Percentiles rank a stretch among this genome's conserved stretches.
These are phyloP conservation scores for Mycena epipterygia DNA, from an alignment of 768 basidiomycete genomes.

Conservation along the genomic window DNA sequence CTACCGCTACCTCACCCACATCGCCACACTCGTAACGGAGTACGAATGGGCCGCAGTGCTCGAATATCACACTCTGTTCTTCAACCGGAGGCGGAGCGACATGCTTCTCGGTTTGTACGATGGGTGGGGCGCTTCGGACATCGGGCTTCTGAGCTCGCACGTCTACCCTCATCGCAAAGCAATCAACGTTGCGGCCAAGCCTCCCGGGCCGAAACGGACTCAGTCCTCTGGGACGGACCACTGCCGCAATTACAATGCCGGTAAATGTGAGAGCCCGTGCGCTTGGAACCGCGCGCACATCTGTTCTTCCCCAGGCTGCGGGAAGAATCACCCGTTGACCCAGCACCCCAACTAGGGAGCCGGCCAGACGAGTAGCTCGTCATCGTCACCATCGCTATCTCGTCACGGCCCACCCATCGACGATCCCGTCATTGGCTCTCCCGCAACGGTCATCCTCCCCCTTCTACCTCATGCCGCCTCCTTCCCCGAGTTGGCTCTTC, in stretches of 20 bases:
- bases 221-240: background rate
- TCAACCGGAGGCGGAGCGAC: constrained; percentile 8
- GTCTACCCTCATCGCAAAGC: background rate
- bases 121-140: constrained; percentile 1
- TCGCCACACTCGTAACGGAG: background rate
- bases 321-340: constrained; percentile 1
- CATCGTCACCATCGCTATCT: background rate
- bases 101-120: background rate
- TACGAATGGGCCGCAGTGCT: too few relatives aligned
- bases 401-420: too few relatives aligned
- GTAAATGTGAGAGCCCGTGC: background rate
- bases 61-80: constrained; percentile 16
- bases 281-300: background rate
- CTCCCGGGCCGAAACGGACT: background rate
- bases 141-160: background rate
- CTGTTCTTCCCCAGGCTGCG: constrained; percentile 10
- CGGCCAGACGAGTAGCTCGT: constrained; percentile 6
- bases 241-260: background rate
- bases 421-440: constrained; percentile 1
- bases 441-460: background rate
- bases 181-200: background rate
- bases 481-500: constrained; percentile 4
- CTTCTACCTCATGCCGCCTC: background rate
- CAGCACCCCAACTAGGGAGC: background rate
- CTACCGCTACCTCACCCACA: constrained; percentile 17